Evolutionary conservation across 139 green algal species (phyloP), one percentile per base, ranked within the genome.

Genomic region (Volvox africanus): DNA sequence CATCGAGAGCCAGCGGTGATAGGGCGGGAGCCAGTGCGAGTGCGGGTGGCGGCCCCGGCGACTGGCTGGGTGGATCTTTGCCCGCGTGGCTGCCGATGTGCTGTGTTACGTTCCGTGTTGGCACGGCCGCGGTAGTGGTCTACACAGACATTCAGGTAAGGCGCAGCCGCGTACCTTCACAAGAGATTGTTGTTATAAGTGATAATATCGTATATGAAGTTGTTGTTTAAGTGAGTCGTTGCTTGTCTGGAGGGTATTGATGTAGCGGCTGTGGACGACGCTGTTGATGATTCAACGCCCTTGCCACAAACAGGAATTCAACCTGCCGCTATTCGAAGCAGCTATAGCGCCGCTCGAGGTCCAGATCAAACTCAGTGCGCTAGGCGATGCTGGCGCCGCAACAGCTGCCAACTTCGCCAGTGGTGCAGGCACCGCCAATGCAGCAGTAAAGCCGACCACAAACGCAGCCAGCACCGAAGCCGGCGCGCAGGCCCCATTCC

Each of bases 101-200:
- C 55, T 88, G 65, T 20, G 62, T 92, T 2, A 92, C 65, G 73
- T 37, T 88, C 35, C 79, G 65, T 12, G 76, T 86, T 0, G 61
- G 37, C 55, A 91, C 86, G 61, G 87, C 87, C 33, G 87, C 87
- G 55, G 87, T 61, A 14, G 76, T 91, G 76, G 16, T 91, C 0
- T 91, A 90, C 86, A 90, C 86, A n/a, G 86, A 90, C 20, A 20
- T 76, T 28, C 61, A 87, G 81, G 81, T 87, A 19, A 68, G 24
- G 78, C 21, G 2, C 16, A 44, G 77, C 17, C 21, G 65, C 65
- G 65, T 9, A 55, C 44, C 44, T 55, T 55, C 44, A 5, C 44
- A 55, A 5, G 44, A 55, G 44, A 14, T 55, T 55, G 44, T 55
- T 55, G 44, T 55, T 14, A 9, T 55, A 55, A 55, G n/a, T n/a